phyloP scores from a whole-genome alignment of 768 basidiomycete genomes.

The Sistotremastrum suecicum region DNA sequence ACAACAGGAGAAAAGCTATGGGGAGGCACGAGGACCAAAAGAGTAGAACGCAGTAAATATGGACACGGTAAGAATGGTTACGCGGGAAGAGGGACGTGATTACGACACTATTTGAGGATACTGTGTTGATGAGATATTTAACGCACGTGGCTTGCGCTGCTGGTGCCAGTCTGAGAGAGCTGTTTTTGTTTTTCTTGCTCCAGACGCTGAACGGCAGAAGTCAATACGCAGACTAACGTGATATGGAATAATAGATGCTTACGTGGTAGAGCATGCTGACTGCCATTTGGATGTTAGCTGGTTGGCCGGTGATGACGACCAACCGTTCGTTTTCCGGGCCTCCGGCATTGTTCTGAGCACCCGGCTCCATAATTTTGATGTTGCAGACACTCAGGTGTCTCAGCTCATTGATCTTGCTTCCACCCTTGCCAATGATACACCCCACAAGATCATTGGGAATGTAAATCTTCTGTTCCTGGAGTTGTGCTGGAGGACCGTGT shows the following conservation, averaged over 20 bases:
- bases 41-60: no score
- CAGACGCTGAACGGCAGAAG: constrained; percentile 39
- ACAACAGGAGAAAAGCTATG: no score
- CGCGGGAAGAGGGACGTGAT: no score
- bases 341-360: constrained; percentile 57
- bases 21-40: no score
- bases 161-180: constrained; percentile 3
- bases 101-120: no score
- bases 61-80: no score
- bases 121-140: no score
- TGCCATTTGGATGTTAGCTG: constrained; percentile 90
- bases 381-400: constrained; percentile 89
- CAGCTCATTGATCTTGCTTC: constrained; percentile 98
- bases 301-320: constrained; percentile 95
- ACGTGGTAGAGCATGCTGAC: constrained; percentile 84
- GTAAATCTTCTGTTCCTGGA: constrained; percentile 96
- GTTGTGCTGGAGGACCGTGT: constrained; percentile 45
- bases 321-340: constrained; percentile 71
- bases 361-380: constrained; percentile 98
- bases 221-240: background rate
- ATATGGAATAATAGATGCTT: constrained; percentile 15
- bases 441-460: constrained; percentile 97
- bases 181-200: constrained; percentile 89
- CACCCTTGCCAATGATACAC: constrained; percentile 95
- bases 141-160: background rate